phyloP scores from a whole-genome alignment of 1,284 basidiomycete species.

The Earliella scabrosa region DNA sequence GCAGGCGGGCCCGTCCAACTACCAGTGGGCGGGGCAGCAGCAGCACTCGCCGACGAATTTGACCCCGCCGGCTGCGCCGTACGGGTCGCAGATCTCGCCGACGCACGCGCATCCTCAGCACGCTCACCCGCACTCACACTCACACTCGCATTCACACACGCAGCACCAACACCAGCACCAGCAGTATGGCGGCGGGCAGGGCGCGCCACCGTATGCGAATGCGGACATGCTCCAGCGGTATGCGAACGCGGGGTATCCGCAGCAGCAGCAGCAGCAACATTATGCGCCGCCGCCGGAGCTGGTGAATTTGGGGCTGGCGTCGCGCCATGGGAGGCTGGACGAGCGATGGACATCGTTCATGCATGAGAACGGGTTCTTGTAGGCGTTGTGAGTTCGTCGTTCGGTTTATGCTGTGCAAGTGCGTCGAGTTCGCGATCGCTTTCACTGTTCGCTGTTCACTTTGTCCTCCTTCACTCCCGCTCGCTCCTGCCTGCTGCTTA shows the following conservation, averaged over 20 bases:
- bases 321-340: constrained; percentile 33
- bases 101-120: neutral
- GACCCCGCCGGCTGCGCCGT: constrained; percentile 10
- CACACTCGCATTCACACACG: too few relatives aligned
- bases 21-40: constrained; percentile 13
- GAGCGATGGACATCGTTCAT: constrained; percentile 38
- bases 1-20: neutral
- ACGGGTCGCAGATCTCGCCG: constrained; percentile 8
- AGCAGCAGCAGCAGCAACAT: too few relatives aligned
- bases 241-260: constrained; percentile 1
- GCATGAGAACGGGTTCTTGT: constrained; percentile 37
- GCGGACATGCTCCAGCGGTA: constrained; percentile 19
- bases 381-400: constrained; percentile 2
- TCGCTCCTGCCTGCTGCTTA: neutral
- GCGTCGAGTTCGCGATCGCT: neutral
- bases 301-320: constrained; percentile 34
- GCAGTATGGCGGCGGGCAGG: too few relatives aligned
- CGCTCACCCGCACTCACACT: too few relatives aligned
- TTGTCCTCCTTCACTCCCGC: neutral
- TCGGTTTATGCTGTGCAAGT: constrained; percentile 2
- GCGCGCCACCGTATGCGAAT: constrained; percentile 1
- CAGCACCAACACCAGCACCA: too few relatives aligned
- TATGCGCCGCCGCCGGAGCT: constrained; percentile 34
- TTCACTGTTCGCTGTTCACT: neutral
- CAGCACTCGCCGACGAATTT: constrained; percentile 14